Evolutionary conservation across 1,284 basidiomycete species (phyloP), one percentile per base, ranked within the genome.

Genomic region (Cutaneotrichosporon mucoides): DNA sequence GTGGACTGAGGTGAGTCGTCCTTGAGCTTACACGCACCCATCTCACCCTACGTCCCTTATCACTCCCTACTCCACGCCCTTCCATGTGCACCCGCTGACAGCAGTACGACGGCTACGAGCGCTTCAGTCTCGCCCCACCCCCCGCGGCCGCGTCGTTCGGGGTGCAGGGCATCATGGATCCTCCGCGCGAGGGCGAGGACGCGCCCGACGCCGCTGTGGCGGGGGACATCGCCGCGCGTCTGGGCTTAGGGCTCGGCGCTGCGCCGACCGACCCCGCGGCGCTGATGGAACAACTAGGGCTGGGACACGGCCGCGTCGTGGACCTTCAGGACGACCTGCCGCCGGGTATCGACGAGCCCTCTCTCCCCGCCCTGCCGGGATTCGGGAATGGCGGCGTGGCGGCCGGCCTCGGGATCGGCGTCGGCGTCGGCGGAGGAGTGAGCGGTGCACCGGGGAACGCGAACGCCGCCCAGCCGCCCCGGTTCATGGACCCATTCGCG

Each of bases 61-160:
- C 24, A 24, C 24, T 24, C 24, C 24, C 24, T 24, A 24, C 24
- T 24, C 24, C 24, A 24, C 24, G 24, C 24, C 24, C 24, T 24
- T 24, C 24, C 24, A 24, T 24, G 24, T 24, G 24, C 24, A 24
- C 24, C 24, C 24, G 44, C 55, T 57, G 42, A 55, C 41, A 36
- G 13, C 51, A 79, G 70, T 77, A 76, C 53, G 78, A 79, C 60
- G 78, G 78, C 1, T 79, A 79, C 60, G 78, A 79, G 59, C 75
- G 72, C 2, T 79, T 79, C 59, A 76, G 73, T 1, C 65, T 73
- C 5, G 71, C 75, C 1, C 77, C 78, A 5, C 78, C 78, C 5
- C 66, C 71, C 1, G 68, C 72, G 4, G 60, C 68, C 2, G 75
- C 69, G 8, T 74, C 72, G 7, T 72, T 72, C 38, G 73, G 75